These are phyloP conservation scores for Sanghuangporus sanghuang DNA, from an alignment of 1,284 basidiomycete species.

Conservation along the genomic window DNA sequence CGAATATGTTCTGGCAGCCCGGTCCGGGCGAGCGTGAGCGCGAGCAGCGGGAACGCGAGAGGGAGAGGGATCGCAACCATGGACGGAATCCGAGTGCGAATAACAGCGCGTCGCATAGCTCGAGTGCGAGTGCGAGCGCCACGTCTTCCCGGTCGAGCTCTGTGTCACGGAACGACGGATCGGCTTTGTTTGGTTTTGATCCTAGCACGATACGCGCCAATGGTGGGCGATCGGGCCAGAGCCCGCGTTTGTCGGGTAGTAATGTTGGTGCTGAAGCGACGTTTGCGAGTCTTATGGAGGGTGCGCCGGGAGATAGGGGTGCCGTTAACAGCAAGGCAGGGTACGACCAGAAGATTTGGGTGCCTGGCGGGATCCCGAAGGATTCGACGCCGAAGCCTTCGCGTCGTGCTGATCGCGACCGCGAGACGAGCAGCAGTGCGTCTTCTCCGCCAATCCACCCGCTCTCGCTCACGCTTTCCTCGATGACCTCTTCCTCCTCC, in stretches of 20 bases:
- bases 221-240: neutral
- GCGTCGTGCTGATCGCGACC: constrained; percentile 7
- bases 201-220: constrained; percentile 10
- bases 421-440: constrained; percentile 1
- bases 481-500: constrained; percentile 1
- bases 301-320: neutral
- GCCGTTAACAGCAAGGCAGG: neutral
- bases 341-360: constrained; percentile 10
- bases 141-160: constrained; percentile 15
- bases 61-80: constrained; percentile 10
- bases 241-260: neutral
- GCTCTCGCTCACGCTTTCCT: constrained; percentile 11
- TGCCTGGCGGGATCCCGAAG: neutral
- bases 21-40: constrained; percentile 11
- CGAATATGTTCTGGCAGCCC: constrained; percentile 17
- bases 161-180: constrained; percentile 7
- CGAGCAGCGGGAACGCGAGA: neutral
- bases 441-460: constrained; percentile 11
- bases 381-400: constrained; percentile 15
- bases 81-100: constrained; percentile 14
- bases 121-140: constrained; percentile 13
- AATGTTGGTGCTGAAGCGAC: neutral
- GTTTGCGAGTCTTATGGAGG: constrained; percentile 14
- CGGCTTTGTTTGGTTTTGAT: constrained; percentile 2
- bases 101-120: constrained; percentile 1